phyloP scores from a whole-genome alignment of 257 asterid species.

The Agastache rugosa region DNA sequence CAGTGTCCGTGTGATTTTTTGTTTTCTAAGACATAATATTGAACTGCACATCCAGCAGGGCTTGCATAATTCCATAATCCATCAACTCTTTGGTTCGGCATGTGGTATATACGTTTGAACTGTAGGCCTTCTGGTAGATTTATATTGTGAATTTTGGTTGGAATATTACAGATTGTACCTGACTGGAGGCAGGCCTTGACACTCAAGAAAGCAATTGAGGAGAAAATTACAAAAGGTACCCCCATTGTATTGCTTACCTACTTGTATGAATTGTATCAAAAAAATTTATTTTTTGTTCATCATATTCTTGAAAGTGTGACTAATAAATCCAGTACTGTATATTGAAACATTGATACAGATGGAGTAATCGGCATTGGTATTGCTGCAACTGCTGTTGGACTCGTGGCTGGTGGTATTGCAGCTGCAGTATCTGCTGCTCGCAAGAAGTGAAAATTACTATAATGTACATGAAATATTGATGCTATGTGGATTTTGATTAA shows the following conservation, averaged over 20 bases:
- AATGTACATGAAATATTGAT: constrained; percentile 7
- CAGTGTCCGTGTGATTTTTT: not conserved
- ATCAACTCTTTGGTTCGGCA: constrained; percentile 3
- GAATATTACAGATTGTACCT: constrained; percentile 65
- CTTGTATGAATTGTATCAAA: not conserved
- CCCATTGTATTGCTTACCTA: not conserved
- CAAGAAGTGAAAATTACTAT: constrained; percentile 59
- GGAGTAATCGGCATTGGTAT: constrained; percentile 89
- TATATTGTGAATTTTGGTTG: constrained; percentile 10
- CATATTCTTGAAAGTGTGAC: not conserved
- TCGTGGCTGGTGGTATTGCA: constrained; percentile 82
- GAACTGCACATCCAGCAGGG: not conserved
- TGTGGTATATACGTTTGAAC: not conserved
- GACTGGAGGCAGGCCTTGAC: constrained; percentile 89
- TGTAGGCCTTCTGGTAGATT: not conserved
- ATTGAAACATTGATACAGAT: constrained; percentile 45
- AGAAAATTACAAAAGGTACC: constrained; percentile 78
- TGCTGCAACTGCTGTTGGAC: constrained; percentile 87
- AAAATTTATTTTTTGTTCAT: not conserved
- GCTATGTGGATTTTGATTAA: not conserved
- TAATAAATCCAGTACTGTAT: not conserved
- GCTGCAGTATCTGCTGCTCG: constrained; percentile 65
- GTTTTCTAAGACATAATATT: not conserved
- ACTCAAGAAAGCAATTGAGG: constrained; percentile 87
- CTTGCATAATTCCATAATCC: constrained; percentile 10